phyloP scores from a whole-genome alignment of 2,329 filamentous ascomycete genomes.

The Berkeleyomyces basicola region DNA sequence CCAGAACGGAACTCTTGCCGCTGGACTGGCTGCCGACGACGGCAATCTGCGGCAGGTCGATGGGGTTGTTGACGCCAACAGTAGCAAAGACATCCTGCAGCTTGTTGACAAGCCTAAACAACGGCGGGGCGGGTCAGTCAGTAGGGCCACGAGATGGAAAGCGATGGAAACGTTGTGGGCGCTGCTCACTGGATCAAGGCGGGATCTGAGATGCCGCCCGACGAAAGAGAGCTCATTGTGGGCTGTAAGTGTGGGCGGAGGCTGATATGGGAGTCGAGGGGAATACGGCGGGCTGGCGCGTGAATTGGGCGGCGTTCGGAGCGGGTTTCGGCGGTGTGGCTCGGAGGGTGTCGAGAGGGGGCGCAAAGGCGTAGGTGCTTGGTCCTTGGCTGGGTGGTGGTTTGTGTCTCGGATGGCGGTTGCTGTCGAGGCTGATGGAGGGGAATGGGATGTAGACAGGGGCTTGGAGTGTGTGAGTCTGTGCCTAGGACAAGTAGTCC shows the following conservation, averaged over 20 bases:
- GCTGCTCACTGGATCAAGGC: slow-evolving; percentile 43
- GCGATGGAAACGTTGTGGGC: slow-evolving; percentile 8
- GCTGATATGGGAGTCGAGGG: background rate
- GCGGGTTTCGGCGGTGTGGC: background rate
- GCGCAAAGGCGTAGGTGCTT: background rate
- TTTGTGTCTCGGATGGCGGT: slow-evolving; percentile 1
- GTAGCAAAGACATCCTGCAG: slow-evolving; percentile 98
- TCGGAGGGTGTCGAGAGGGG: background rate
- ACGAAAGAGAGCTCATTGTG: slow-evolving; percentile 15
- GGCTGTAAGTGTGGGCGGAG: background rate
- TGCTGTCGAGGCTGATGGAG: slow-evolving; percentile 6
- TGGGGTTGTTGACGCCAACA: slow-evolving; percentile 96
- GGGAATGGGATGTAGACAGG: slow-evolving; percentile 4
- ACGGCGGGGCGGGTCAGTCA: slow-evolving; percentile 13
- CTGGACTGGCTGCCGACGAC: slow-evolving; percentile 98
- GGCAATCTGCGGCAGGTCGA: slow-evolving; percentile 94
- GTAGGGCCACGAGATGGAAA: background rate
- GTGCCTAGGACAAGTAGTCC: background rate
- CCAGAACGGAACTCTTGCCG: slow-evolving; percentile 96
- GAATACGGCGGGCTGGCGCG: background rate
- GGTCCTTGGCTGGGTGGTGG: background rate
- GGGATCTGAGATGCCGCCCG: slow-evolving; percentile 48
- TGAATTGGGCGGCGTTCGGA: background rate
- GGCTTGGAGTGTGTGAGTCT: background rate
- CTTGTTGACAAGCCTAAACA: slow-evolving; percentile 74